Conservation (phyloP, 306 rosid species). For the Quercus alba region DNA sequence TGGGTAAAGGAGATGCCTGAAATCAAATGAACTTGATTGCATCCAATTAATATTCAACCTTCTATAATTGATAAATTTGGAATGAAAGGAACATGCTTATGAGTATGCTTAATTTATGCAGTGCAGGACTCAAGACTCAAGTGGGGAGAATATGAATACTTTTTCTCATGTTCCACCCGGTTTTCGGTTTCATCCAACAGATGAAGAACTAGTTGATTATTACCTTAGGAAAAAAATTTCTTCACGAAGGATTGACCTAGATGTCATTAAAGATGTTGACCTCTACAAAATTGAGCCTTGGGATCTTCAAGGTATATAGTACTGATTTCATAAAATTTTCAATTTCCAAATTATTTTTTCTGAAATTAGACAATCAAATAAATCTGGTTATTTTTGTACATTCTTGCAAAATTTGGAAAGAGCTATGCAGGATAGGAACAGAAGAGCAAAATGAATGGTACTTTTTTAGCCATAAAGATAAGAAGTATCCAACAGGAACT, state of each 20-base stretch:
- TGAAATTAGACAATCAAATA: background rate
- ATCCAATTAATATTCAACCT: background rate
- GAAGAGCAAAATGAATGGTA: slow-evolving; percentile 92
- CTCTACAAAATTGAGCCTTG: slow-evolving; percentile 94
- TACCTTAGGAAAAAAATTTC: slow-evolving; percentile 78
- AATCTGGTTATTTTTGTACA: background rate
- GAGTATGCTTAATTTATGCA: background rate
- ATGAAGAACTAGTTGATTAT: slow-evolving; percentile 94
- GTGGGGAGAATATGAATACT: slow-evolving; percentile 42
- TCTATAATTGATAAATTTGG: background rate
- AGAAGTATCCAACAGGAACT: slow-evolving; percentile 97
- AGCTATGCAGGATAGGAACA: slow-evolving; percentile 79
- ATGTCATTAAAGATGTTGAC: slow-evolving; percentile 91
- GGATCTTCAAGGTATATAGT: slow-evolving; percentile 83
- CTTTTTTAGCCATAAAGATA: slow-evolving; percentile 90
- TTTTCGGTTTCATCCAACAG: slow-evolving; percentile 94
- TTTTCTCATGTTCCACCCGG: slow-evolving; percentile 89
- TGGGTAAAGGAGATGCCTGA: too few species aligned
- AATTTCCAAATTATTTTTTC: background rate
- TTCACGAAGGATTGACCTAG: slow-evolving; percentile 74
- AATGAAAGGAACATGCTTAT: background rate
- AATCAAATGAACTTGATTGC: background rate
- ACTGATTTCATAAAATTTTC: background rate
- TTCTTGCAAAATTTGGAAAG: slow-evolving; percentile 26
- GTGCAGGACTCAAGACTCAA: slow-evolving; percentile 34